Base-by-base conservation (phyloP, 352 stramenopile genomes). In the Blastocystis sp. region DNA sequence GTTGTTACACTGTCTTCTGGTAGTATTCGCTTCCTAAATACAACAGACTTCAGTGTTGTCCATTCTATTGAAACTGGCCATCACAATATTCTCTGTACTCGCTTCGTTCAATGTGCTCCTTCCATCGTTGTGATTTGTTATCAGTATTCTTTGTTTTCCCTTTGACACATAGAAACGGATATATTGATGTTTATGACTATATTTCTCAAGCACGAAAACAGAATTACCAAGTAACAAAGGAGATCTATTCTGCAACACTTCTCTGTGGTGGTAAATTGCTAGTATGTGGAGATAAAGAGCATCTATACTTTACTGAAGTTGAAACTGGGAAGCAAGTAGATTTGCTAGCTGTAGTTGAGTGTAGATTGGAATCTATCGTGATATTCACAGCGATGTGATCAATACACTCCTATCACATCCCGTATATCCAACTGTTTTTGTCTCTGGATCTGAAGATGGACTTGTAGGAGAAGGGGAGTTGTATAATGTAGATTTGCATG, bases 311-410 rank as follows among this genome's bases (percentile, higher is more conserved):
- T 27, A 66, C 51, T 15, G 73, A 84, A 44, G 44, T 84, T 11
- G 73, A 84, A 30, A 84, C 73, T 22, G 73, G 73, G 68, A 69
- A 68, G 27, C 73, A 30, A 53, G 56, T 62, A 33, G 13, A n/a
- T 6, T 13, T 33, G 56, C 15, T 2, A n/a, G 19, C 3, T 7
- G 19, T 33, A 3, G 6, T 62, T 33, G 3, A 62, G 40, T 62
- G 2, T 76, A 76, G 15, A 79, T 89, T 64, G 78, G 78, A 33
- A 77, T 79, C 9, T 89, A 89, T 78, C 60, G 66, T 19, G 78
- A 89, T 40, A 35, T 89, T 42, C 78, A 89, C 33, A 89, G 78
- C 42, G 78, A 89, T 37, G 60, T 79, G n/a, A 79, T 89, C 22
- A 89, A 76, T 53, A 37, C 73, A 9, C 42, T 89, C 6, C n/a